These are phyloP conservation scores for Aspergillus sclerotioniger DNA, from an alignment of 495 filamentous ascomycete genomes.

Conservation along the genomic window DNA sequence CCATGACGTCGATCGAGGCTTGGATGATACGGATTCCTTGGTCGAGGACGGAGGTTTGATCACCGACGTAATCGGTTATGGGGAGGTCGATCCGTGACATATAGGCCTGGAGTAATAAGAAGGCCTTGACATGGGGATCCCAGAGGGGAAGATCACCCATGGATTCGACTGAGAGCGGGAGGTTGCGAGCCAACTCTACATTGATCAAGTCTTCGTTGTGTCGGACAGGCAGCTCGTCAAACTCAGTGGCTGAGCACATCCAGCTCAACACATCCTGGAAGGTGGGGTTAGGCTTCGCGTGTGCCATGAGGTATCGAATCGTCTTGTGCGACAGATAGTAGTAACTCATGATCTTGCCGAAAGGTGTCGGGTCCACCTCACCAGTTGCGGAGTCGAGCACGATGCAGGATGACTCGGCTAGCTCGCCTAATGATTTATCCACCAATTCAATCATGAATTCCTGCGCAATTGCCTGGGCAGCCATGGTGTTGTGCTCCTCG, in stretches of 20 bases:
- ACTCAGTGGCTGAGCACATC: constrained; percentile 93
- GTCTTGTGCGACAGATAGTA: constrained; percentile 98
- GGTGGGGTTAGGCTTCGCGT: constrained; percentile 72
- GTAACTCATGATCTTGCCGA: constrained; percentile 98
- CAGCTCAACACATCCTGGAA: constrained; percentile 87
- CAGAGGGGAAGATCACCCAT: constrained; percentile 85
- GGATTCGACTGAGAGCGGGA: constrained; percentile 63
- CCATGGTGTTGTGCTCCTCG: constrained; percentile 88
- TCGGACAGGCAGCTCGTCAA: constrained; percentile 95
- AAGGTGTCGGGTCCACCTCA: constrained; percentile 80
- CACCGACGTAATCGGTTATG: constrained; percentile 95
- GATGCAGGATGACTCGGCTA: constrained; percentile 81
- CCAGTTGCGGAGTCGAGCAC: constrained; percentile 73
- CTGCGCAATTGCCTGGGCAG: constrained; percentile 80
- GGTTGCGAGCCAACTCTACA: constrained; percentile 76
- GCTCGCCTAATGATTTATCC: constrained; percentile 74
- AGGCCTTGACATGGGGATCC: constrained; percentile 98
- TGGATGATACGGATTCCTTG: constrained; percentile 94
- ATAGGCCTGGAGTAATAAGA: constrained; percentile 89
- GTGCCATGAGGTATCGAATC: constrained; percentile 73
- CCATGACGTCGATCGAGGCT: constrained; percentile 87
- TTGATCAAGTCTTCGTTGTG: constrained; percentile 99
- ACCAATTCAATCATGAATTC: constrained; percentile 92
- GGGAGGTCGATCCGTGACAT: constrained; percentile 90
- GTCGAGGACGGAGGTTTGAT: constrained; percentile 85